Evolutionary conservation across 75 land plant species (phyloP).

Genomic region (Picea glauca): DNA sequence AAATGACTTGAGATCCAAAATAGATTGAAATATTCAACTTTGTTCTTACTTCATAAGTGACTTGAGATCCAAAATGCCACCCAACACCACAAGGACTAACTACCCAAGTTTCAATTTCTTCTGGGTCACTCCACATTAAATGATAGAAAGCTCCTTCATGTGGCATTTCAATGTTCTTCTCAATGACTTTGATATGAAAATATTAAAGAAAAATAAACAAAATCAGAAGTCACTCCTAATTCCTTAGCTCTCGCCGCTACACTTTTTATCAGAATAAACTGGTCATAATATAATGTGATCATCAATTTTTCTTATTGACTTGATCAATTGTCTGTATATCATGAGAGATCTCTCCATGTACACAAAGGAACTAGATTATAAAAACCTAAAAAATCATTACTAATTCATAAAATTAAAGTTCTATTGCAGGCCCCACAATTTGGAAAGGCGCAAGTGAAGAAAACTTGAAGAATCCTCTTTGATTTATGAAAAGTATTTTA

Average conservation of each 20-base stretch:
- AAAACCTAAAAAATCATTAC: background rate
- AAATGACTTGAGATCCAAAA: too few species aligned
- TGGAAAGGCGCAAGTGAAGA: background rate
- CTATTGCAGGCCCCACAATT: background rate
- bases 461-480: background rate
- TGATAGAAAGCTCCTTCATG: constrained; percentile 99
- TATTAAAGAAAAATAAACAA: constrained; percentile 2
- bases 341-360: constrained; percentile 99
- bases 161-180: constrained; percentile 96
- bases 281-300: too few species aligned
- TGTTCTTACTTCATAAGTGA: too few species aligned
- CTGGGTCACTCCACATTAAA: constrained; percentile 99
- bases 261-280: background rate
- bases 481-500: background rate
- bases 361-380: constrained; percentile 77
- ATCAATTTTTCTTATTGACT: constrained; percentile 31
- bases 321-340: constrained; percentile 97
- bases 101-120: constrained; percentile 99
- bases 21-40: too few species aligned
- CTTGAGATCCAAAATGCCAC: constrained; percentile 98
- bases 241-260: background rate
- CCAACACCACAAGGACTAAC: constrained; percentile 99
- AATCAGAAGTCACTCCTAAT: background rate
- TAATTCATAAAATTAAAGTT: background rate
- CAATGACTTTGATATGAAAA: constrained; percentile 89